Evolutionary conservation across 176 grass and related monocot genomes (phyloP).

Genomic region (Oryza coarctata): DNA sequence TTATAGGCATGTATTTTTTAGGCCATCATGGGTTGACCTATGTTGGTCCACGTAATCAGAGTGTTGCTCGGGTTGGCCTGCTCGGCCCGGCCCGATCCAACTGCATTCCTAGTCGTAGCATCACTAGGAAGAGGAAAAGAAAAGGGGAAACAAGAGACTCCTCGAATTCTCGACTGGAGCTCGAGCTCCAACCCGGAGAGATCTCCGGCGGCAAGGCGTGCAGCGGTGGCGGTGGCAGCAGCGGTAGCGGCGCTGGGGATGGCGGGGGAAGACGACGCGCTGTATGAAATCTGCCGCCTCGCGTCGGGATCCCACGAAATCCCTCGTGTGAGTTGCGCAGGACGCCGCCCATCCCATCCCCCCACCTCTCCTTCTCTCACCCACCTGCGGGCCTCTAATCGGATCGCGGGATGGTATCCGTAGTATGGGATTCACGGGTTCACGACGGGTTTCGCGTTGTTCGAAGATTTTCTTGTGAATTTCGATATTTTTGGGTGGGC

Average conservation of each 20-base stretch:
- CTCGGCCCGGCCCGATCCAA: no score
- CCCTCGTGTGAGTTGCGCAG: slow-evolving; percentile 36
- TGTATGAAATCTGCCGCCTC: slow-evolving; percentile 50
- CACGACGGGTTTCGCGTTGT: background rate
- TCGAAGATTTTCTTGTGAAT: background rate
- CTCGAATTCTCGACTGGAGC: background rate
- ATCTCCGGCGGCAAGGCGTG: slow-evolving; percentile 32
- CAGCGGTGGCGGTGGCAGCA: background rate
- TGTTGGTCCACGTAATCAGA: no score
- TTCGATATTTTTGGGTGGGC: background rate
- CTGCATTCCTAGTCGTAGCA: no score
- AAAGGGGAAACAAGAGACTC: background rate
- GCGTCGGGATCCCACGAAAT: slow-evolving; percentile 44
- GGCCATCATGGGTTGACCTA: no score
- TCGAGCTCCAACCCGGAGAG: background rate
- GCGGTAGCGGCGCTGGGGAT: slow-evolving; percentile 9
- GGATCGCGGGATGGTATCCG: background rate
- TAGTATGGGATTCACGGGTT: background rate
- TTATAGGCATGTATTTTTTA: no score
- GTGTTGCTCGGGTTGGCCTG: no score
- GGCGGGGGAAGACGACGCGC: slow-evolving; percentile 22
- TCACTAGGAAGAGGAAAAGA: background rate
- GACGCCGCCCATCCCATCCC: background rate
- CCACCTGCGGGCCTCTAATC: background rate
- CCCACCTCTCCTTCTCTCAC: background rate